Conservation (phyloP, 2,329 filamentous ascomycete species). For the Ophiostoma novo-ulmi region DNA sequence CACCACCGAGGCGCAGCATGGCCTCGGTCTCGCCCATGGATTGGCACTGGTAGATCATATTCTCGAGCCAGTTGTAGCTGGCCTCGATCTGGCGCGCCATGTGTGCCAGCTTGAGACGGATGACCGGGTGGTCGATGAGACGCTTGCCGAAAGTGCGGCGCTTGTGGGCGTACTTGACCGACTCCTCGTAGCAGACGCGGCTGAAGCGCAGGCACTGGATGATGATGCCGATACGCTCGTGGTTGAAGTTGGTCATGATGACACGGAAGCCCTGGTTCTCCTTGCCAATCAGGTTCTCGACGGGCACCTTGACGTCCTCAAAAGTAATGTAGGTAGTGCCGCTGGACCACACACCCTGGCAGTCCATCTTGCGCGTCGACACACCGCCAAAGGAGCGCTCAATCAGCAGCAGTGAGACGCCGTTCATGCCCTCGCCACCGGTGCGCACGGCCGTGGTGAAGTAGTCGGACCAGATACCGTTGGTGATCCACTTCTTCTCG, state of each 20-base stretch:
- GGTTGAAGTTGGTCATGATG: conserved; percentile 99
- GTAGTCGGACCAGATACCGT: conserved; percentile 94
- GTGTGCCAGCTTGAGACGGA: conserved; percentile 93
- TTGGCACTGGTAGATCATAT: conserved; percentile 85
- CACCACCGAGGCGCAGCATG: conserved; percentile 90
- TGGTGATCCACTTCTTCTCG: conserved; percentile 99
- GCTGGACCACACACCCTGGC: conserved; percentile 92
- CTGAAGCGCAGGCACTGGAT: conserved; percentile 95
- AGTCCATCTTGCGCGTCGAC: conserved; percentile 92
- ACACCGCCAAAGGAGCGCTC: conserved; percentile 81
- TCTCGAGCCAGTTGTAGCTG: conserved; percentile 95
- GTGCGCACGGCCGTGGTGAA: conserved; percentile 96
- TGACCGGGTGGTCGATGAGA: conserved; percentile 93
- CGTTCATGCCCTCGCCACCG: conserved; percentile 83
- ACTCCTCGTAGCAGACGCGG: conserved; percentile 95
- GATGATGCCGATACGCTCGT: conserved; percentile 97
- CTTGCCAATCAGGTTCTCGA: conserved; percentile 98
- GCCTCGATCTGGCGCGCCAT: conserved; percentile 98
- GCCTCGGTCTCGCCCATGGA: conserved; percentile 92
- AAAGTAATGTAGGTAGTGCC: conserved; percentile 98
- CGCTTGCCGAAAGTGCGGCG: conserved; percentile 93
- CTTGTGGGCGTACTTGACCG: conserved; percentile 95
- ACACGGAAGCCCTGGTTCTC: conserved; percentile 96
- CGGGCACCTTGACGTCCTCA: conserved; percentile 97
- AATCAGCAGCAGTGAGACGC: conserved; percentile 83